Conservation (phyloP, 306 rosid species). For the Cucurbita maxima region DNA sequence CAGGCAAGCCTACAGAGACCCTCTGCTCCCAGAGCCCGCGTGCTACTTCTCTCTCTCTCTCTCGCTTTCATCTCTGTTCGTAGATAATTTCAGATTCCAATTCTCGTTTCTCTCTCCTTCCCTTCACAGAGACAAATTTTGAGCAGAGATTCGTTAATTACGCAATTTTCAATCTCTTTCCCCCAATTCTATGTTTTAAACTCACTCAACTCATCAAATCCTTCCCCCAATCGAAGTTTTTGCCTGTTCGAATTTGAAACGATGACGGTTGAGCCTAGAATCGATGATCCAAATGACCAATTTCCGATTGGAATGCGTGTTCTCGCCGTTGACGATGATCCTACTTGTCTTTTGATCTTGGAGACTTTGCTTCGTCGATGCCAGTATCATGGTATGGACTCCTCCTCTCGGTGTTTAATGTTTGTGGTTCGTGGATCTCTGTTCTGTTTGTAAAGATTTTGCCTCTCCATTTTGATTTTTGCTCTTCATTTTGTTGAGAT, state of each 20-base stretch:
- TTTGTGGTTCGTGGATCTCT: no score
- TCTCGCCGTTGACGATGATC: constrained; percentile 90
- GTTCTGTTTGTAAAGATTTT: background rate
- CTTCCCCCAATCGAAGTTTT: background rate
- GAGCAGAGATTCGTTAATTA: background rate
- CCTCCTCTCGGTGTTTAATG: background rate
- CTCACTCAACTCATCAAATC: background rate
- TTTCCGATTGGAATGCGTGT: constrained; percentile 96
- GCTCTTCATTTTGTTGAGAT: background rate
- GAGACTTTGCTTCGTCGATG: constrained; percentile 75
- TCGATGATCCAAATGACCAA: constrained; percentile 39
- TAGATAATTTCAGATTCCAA: background rate
- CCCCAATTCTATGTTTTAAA: background rate
- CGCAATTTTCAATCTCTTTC: background rate
- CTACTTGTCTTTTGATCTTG: constrained; percentile 60
- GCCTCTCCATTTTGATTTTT: background rate
- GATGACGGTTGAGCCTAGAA: constrained; percentile 30
- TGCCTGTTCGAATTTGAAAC: background rate
- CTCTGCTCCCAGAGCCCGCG: background rate
- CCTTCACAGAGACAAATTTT: background rate
- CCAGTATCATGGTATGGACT: constrained; percentile 65
- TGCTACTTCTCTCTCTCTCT: background rate
- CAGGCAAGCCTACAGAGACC: background rate
- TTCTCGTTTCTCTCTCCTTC: background rate
- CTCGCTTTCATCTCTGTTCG: background rate